Base-by-base conservation (phyloP, 768 basidiomycete species). In the Suillus weaverae region DNA sequence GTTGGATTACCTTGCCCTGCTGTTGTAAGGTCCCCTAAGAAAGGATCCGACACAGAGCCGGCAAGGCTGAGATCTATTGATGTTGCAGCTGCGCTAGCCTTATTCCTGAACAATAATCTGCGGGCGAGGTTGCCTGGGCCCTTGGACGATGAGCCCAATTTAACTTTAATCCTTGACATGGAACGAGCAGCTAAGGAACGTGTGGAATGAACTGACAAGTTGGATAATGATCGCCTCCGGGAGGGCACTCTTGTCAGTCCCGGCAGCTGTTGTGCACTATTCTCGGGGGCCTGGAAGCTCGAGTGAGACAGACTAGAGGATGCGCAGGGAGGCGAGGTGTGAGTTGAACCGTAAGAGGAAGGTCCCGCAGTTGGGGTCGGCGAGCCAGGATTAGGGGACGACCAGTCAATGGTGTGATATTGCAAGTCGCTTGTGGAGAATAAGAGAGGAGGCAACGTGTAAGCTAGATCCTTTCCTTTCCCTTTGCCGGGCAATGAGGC, bases 371-470 rank as follows among this genome's bases (percentile, higher is more conserved):
- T 68, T 41, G 73, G 61, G 35, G 67, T 68, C 33, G 73, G 62
- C 22, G 71, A 62, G 14, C 22, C 46, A 22, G 61, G 65, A n/a
- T 66, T 54, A 26, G 77, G 69, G 32, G 79, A 77, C 38, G 80
- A 75, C 77, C 81, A 80, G 66, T 73, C 74, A 54, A 79, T 72
- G 59, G 80, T 71, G 33, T 70, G 73, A 69, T 81, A 84, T 60
- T 75, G 77, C 66, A 90, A 79, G 63, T 81, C 80, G 43, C 88
- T 78, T 36, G 85, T 79, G 60, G 85, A 80, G 70, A 92, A 87
- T 38, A 82, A 77, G 64, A 91, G 79, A 66, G 90, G 89, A 65
- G 90, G 89, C 66, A 91, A 81, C 72, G 80, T 80, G 64, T 90
- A 87, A 54, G 88, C 84, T 39, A 72, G 64, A 71, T 80, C 78